Evolutionary conservation across 2,329 filamentous ascomycete genomes (phyloP), one percentile per base, ranked within the genome.

Genomic region (Aureobasidium sp.): DNA sequence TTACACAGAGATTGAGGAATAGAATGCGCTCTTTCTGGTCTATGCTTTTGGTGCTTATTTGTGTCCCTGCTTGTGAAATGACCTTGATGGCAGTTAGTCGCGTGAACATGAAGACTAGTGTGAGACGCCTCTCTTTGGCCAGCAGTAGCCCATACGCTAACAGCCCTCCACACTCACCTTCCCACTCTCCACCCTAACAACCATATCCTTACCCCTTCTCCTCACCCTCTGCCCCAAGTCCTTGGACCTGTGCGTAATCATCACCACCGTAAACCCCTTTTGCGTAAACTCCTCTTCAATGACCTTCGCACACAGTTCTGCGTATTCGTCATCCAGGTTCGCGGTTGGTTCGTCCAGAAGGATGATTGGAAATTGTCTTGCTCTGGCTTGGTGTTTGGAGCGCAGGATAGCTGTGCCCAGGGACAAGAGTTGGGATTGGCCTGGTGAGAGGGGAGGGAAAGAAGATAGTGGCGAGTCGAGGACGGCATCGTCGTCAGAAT

Each of bases 171-270:
- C 47, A 36, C 11, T 31, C 27, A 20, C 22, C 51, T 20, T 41
- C n/a, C 51, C 20, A 3, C n/a, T 14, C 5, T 1, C 22, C 5
- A 56, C 20, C 25, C 22, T 29, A n/a, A 44, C 25, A 44, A 56
- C 9, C 11, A 34, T 11, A n/a, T 57, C 53, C n/a, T 14, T 47
- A 2, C 20, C 41, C 12, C 8, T 11, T 17, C 29, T 45, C 17
- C 29, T 45, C 9, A 57, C 41, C 12, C 22, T 12, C 53, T 57
- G 15, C 8, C 9, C 3, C 12, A 57, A 5, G 11, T 27, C 53
- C 6, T 8, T 78, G 41, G 84, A 73, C 20, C 81, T 80, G 70
- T 85, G 82, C 2, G 82, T 81, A 1, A 85, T 79, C 0, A 79
- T 76, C 55, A 85, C 75, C 62, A 89, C 81, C 9, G 31, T 34